Evolutionary conservation across 2,329 filamentous ascomycete genomes (phyloP).

Genomic region (Colletotrichum zoysiae): DNA sequence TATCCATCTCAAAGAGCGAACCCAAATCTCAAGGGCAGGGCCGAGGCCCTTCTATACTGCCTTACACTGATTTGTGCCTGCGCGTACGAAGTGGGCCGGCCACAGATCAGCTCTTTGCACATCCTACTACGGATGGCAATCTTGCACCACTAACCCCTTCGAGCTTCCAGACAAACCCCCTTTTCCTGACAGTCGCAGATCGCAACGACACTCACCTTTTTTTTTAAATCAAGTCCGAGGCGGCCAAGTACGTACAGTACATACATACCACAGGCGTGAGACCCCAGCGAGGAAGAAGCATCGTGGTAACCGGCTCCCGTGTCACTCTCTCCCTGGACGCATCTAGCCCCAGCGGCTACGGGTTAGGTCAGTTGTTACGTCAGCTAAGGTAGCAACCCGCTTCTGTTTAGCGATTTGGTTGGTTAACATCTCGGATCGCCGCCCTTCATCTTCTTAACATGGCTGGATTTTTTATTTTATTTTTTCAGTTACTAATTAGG

Average conservation of each 20-base stretch:
- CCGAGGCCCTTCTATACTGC: not conserved
- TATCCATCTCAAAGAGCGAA: conserved; percentile 15
- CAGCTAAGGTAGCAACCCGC: conserved; percentile 27
- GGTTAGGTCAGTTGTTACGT: conserved; percentile 16
- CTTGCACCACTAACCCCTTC: not conserved
- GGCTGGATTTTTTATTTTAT: conserved; percentile 17
- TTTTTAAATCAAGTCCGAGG: not conserved
- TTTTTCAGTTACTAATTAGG: not conserved
- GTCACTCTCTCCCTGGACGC: conserved; percentile 3
- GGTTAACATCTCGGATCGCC: conserved; percentile 25
- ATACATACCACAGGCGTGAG: not conserved
- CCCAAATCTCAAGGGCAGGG: conserved; percentile 2
- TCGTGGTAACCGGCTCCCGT: conserved; percentile 20
- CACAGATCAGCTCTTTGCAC: conserved; percentile 31
- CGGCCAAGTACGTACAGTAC: not conserved
- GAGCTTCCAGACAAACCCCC: conserved; percentile 31
- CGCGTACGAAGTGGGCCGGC: conserved; percentile 26
- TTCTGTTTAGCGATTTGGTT: conserved; percentile 27
- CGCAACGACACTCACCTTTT: not conserved
- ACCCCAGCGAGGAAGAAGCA: conserved; percentile 10
- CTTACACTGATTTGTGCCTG: conserved; percentile 2
- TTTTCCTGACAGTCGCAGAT: not conserved
- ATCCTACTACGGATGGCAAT: conserved; percentile 16
- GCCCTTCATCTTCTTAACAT: conserved; percentile 18
- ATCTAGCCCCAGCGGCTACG: conserved; percentile 31